Percentiles rank a stretch among this genome's conserved stretches.
These are phyloP conservation scores for Thraustochytrium striatum DNA, from an alignment of 352 stramenopile species.

Conservation along the genomic window DNA sequence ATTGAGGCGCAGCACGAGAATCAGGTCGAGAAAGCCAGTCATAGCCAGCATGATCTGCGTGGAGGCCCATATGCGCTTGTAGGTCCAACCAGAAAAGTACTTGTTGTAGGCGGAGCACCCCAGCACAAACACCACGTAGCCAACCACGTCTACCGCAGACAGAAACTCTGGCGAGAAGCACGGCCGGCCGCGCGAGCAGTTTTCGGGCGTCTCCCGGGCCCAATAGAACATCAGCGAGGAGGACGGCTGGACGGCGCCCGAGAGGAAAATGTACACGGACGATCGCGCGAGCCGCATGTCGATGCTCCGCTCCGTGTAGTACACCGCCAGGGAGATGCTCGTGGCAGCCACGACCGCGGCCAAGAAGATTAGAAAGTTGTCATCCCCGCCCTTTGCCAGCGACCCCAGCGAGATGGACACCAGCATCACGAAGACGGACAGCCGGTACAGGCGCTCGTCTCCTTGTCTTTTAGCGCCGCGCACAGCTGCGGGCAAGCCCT, in stretches of 20 bases:
- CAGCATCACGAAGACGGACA: background rate
- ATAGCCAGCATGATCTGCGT: slow-evolving; percentile 68
- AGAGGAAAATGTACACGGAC: slow-evolving; percentile 55
- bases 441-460: too few species aligned
- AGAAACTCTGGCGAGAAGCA: slow-evolving; percentile 68
- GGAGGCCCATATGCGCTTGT: slow-evolving; percentile 72
- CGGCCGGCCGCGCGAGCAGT: slow-evolving; percentile 71
- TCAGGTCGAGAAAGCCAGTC: slow-evolving; percentile 69
- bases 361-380: background rate
- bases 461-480: too few species aligned
- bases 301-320: background rate
- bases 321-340: background rate
- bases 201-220: slow-evolving; percentile 67
- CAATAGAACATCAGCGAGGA: slow-evolving; percentile 63
- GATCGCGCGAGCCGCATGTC: slow-evolving; percentile 26
- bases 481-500: too few species aligned
- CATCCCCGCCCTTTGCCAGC: background rate
- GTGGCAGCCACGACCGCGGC: background rate
- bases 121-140: slow-evolving; percentile 66
- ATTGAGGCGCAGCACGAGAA: slow-evolving; percentile 72
- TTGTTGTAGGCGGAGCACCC: slow-evolving; percentile 75
- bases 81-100: slow-evolving; percentile 73
- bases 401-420: slow-evolving; percentile 41
- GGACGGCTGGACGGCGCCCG: slow-evolving; percentile 65
- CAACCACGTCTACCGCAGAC: slow-evolving; percentile 19